A percentile compares a stretch with the other conserved stretches of the same genome.
Conservation (phyloP, 805 yeast species). For the Spathaspora gorwiae region DNA sequence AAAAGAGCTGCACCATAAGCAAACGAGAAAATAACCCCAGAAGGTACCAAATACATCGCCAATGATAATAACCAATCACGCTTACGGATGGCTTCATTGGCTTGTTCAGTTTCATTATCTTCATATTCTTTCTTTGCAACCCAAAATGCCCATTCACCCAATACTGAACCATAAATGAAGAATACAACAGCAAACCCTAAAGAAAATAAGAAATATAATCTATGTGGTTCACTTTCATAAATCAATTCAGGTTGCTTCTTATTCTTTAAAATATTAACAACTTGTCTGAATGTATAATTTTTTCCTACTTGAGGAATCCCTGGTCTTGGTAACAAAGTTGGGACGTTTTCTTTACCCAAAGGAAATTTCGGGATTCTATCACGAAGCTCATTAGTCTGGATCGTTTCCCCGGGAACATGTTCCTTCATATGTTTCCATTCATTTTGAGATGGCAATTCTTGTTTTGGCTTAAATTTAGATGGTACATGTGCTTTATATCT, state of each 20-base stretch:
- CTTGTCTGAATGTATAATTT: slow-evolving; percentile 52
- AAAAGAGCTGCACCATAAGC: slow-evolving; percentile 33
- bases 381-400: slow-evolving; percentile 40
- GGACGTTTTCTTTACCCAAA: slow-evolving; percentile 56
- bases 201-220: slow-evolving; percentile 66
- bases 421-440: slow-evolving; percentile 41
- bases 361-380: slow-evolving; percentile 67
- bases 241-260: slow-evolving; percentile 65
- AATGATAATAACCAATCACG: slow-evolving; percentile 33
- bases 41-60: slow-evolving; percentile 23
- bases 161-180: slow-evolving; percentile 61
- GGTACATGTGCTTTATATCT: slow-evolving; percentile 18
- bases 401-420: slow-evolving; percentile 55
- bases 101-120: slow-evolving; percentile 46
- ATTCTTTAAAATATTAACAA: slow-evolving; percentile 51
- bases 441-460: slow-evolving; percentile 27
- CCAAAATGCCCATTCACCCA: slow-evolving; percentile 52
- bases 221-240: slow-evolving; percentile 81
- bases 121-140: slow-evolving; percentile 48
- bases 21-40: slow-evolving; percentile 21
- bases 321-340: slow-evolving; percentile 68
- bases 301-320: slow-evolving; percentile 72
- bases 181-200: slow-evolving; percentile 66
- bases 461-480: slow-evolving; percentile 25
- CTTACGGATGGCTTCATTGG: slow-evolving; percentile 36